Percentiles rank a stretch among this genome's conserved stretches.
phyloP scores from a whole-genome alignment of 371 early-diverging fungal genomes.

The Syncephalastrum racemosum region DNA sequence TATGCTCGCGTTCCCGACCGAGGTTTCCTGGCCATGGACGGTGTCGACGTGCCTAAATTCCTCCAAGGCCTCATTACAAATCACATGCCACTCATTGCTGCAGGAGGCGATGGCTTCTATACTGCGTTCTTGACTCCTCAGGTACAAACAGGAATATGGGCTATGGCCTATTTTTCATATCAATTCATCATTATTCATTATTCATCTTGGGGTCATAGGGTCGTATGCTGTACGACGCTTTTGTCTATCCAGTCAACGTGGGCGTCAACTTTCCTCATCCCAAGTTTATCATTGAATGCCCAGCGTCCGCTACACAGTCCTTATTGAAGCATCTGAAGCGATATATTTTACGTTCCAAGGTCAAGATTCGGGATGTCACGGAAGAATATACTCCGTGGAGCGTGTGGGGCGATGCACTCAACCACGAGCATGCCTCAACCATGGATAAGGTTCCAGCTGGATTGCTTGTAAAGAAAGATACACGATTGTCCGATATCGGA shows the following conservation, averaged over 20 bases:
- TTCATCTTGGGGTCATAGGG: constrained; percentile 51
- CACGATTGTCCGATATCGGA: constrained; percentile 51
- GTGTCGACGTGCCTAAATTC: constrained; percentile 77
- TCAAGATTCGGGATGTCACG: constrained; percentile 66
- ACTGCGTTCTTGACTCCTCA: constrained; percentile 79
- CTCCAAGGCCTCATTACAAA: constrained; percentile 91
- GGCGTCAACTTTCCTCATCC: constrained; percentile 67
- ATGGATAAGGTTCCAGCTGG: constrained; percentile 12
- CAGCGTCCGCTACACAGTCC: constrained; percentile 43
- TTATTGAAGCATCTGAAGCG: constrained; percentile 71
- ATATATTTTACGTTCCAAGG: constrained; percentile 78
- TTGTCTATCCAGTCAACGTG: constrained; percentile 78
- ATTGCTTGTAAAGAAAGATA: constrained; percentile 39
- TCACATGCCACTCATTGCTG: constrained; percentile 72
- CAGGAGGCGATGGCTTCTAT: constrained; percentile 73
- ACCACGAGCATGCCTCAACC: constrained; percentile 11
- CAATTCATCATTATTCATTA: no score
- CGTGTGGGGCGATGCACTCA: constrained; percentile 55
- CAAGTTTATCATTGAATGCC: constrained; percentile 77
- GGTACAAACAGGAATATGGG: constrained; percentile 31
- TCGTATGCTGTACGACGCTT: constrained; percentile 86
- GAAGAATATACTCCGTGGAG: constrained; percentile 60
- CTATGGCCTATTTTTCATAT: no score
- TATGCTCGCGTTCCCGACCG: constrained; percentile 60
- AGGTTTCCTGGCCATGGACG: constrained; percentile 66